Base-by-base conservation (phyloP, 2,329 filamentous ascomycete genomes). In the Dactylellina parvicollis region DNA sequence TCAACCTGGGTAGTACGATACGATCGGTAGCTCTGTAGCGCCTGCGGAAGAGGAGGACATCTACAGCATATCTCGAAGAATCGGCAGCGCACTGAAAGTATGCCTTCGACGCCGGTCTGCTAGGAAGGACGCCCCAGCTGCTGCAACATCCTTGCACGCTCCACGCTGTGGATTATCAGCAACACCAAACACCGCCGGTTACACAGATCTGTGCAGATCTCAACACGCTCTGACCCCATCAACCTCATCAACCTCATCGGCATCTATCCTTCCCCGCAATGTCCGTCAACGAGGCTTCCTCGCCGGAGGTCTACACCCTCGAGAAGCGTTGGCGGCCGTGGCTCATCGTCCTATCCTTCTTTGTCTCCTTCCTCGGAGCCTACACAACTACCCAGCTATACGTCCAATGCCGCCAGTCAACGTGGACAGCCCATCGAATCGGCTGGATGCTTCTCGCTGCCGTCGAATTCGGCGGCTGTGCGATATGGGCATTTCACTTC, bases 401-500 rank as follows among this genome's bases (percentile, higher is more conserved):
- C 38, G 55, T 69, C 14, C 70, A 74, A 57, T 74, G 62, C 44
- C 61, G 70, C 38, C 70, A 62, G 18, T 74, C 70, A 22, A 67
- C 70, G 32, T 49, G 40, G 36, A 61, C 70, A 7, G 42, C 40
- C 36, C 56, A 69, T 18, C 54, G 70, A 3, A 57, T 69, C 8
- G 55, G 62, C 32, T 74, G 70, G 70, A 22, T 74, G n/a, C 34
- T 69, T 16, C 70, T 74, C 24, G 70, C 62, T 26, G 61, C 70
- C 18, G 30, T 74, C 32, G 61, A 67, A 28, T 74, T 74, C 46
- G 70, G 70, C 12, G 70, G 70, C 7, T 74, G 70, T 32, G 70
- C 70, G 5, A 74, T 74, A n/a, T 74, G 70, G 70, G 61, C 70
- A 0, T 74, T 69, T 28, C 70, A 74, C 50, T 74, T 74, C 16